Evolutionary conservation across 371 early-diverging fungal species (phyloP).

Genomic region (Mucor velutinosus): DNA sequence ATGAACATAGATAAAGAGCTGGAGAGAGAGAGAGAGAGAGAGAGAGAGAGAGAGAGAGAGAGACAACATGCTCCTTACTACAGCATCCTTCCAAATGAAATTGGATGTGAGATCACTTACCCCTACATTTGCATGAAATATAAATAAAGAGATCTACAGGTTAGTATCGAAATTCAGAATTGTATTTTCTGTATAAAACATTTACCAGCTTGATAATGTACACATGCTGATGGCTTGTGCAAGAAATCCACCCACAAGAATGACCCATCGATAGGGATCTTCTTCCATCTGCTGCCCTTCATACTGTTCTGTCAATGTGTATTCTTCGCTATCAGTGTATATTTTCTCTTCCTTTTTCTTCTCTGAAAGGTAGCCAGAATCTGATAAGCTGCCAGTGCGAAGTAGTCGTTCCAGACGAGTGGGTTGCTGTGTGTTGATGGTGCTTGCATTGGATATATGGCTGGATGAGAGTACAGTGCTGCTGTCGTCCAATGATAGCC

Average conservation of each 20-base stretch:
- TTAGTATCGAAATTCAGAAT: background rate
- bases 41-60: background rate
- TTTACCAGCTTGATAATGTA: slow-evolving; percentile 41
- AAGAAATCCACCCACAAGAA: slow-evolving; percentile 32
- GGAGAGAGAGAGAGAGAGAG: no score
- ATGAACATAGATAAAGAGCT: background rate
- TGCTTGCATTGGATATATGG: slow-evolving; percentile 9
- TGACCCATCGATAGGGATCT: slow-evolving; percentile 35
- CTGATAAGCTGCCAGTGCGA: background rate
- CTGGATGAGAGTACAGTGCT: slow-evolving; percentile 13
- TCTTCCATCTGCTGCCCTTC: slow-evolving; percentile 19
- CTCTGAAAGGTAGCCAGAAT: slow-evolving; percentile 16
- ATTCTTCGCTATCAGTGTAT: background rate
- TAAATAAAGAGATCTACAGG: background rate
- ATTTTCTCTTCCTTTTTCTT: slow-evolving; percentile 9
- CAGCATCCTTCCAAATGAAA: background rate
- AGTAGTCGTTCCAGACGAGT: slow-evolving; percentile 9
- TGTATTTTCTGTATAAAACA: background rate
- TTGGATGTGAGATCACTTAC: slow-evolving; percentile 1
- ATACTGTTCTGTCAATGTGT: slow-evolving; percentile 6
- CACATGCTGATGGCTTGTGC: slow-evolving; percentile 40
- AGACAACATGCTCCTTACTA: background rate
- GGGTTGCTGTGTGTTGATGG: slow-evolving; percentile 6
- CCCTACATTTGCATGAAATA: slow-evolving; percentile 13
- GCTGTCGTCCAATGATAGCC: slow-evolving; percentile 7